Base-by-base conservation (phyloP, 495 filamentous ascomycete species). In the Penicillium paradoxum region DNA sequence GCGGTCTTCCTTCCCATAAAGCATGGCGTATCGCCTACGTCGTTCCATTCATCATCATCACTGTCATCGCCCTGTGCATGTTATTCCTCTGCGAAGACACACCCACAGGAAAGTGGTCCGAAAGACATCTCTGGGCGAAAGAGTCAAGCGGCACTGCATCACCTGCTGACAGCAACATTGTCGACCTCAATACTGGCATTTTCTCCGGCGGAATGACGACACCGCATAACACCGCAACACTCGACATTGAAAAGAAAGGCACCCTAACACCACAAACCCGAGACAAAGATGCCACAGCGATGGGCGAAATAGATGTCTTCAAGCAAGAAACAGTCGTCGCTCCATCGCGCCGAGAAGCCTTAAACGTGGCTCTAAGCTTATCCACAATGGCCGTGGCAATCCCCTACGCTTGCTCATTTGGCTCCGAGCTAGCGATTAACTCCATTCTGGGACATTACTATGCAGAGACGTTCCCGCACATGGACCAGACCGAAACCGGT, bases 21-120 rank as follows among this genome's bases (percentile, higher is more conserved):
- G 88, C 91, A 7, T 96, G 91, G 91, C 82, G 91, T 25, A 81
- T 96, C 2, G 76, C 87, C 45, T 96, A 93, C 63, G 68, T 95
- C 45, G 83, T 95, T 17, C 91, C 91, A 2, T 86, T 93, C 55
- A 80, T 92, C 59, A 78, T 91, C 49, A 87, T 92, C 56, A 75
- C 83, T 13, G 49, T 64, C 17, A 73, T 79, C 17, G 87, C 87
- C n/a, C 34, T 91, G 38, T 67, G 67, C 7, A 84, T 96, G 76
- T 65, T 95, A 9, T 57, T 89, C 54, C 63, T 87, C 5, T 92
- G 88, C 64, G 81, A 85, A n/a, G 91, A 96, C 66, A 92, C 87
- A 0, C 91, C 91, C 0, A 88, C 80, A 1, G 90, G 90, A 14
- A 83, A 83, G 67, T 96, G 90, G 90, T 79, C 79, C 15, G 87